A percentile compares a stretch with the other conserved stretches of the same genome.
phyloP scores from a whole-genome alignment of 192 early-diverging fungal species.

The Coemansia sp. region DNA sequence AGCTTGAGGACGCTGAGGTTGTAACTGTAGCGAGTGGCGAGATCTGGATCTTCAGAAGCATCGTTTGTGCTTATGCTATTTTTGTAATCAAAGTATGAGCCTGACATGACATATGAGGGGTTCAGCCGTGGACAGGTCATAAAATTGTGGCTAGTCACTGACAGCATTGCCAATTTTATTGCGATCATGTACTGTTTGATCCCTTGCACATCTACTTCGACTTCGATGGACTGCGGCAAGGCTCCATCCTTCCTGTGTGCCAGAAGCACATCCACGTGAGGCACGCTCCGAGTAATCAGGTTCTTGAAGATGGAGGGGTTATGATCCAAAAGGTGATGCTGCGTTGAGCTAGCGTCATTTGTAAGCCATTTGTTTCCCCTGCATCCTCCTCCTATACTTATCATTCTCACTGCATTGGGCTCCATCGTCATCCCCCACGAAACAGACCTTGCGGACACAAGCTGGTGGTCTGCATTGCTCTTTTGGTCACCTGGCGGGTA shows the following conservation, averaged over 20 bases:
- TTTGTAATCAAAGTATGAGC: no score
- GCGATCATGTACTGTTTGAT: background rate
- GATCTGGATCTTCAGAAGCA: background rate
- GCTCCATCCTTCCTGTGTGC: background rate
- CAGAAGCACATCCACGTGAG: background rate
- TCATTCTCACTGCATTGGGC: background rate
- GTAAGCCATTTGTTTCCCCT: background rate
- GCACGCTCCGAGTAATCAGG: background rate
- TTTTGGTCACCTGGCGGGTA: no score
- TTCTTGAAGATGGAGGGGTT: constrained; percentile 1
- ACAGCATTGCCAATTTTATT: background rate
- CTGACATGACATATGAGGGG: no score
- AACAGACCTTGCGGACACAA: background rate
- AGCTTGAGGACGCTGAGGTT: background rate
- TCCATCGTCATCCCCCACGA: constrained; percentile 18
- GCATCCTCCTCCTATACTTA: background rate
- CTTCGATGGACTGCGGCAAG: background rate
- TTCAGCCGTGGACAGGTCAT: background rate
- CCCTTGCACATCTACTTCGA: background rate
- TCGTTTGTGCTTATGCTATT: background rate
- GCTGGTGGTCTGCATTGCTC: constrained; percentile 8
- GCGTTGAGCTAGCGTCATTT: background rate
- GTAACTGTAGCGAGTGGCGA: background rate
- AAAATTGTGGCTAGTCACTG: background rate
- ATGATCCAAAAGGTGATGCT: no score